Conservation (phyloP, 2,329 filamentous ascomycete species). For the Fusarium sp. region DNA sequence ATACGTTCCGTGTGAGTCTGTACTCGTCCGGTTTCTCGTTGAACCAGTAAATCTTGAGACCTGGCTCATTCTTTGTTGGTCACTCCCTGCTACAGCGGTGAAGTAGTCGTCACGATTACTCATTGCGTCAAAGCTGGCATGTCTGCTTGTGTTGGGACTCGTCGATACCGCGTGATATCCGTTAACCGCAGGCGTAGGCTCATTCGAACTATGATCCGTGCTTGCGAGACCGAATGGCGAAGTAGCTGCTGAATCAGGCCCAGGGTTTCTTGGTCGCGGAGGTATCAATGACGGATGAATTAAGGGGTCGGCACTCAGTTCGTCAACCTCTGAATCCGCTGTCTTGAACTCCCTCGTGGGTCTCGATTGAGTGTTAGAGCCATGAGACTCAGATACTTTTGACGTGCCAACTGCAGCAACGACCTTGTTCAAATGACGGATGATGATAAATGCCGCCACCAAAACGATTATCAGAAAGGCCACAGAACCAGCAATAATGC, state of each 20-base stretch:
- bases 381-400: slow-evolving; percentile 48
- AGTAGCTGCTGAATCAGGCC: slow-evolving; percentile 31
- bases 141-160: slow-evolving; percentile 44
- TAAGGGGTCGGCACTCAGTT: slow-evolving; percentile 56
- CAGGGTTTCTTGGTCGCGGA: slow-evolving; percentile 43
- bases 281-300: slow-evolving; percentile 55
- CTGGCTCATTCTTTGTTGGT: slow-evolving; percentile 34
- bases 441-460: slow-evolving; percentile 59
- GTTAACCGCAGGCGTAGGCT: slow-evolving; percentile 42
- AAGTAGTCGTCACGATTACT: slow-evolving; percentile 48
- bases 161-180: slow-evolving; percentile 41
- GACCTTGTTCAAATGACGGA: slow-evolving; percentile 62
- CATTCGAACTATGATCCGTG: slow-evolving; percentile 46
- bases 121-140: slow-evolving; percentile 47
- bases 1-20: slow-evolving; percentile 54
- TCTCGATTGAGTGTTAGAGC: slow-evolving; percentile 46
- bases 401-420: slow-evolving; percentile 54
- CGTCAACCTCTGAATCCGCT: slow-evolving; percentile 58
- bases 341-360: slow-evolving; percentile 54
- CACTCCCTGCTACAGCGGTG: slow-evolving; percentile 22
- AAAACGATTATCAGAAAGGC: slow-evolving; percentile 61
- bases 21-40: slow-evolving; percentile 47
- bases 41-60: slow-evolving; percentile 38
- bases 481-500: slow-evolving; percentile 64
- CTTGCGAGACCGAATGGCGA: slow-evolving; percentile 39